Base-by-base conservation (phyloP, 2,329 filamentous ascomycete species). In the Phoma herbarum region DNA sequence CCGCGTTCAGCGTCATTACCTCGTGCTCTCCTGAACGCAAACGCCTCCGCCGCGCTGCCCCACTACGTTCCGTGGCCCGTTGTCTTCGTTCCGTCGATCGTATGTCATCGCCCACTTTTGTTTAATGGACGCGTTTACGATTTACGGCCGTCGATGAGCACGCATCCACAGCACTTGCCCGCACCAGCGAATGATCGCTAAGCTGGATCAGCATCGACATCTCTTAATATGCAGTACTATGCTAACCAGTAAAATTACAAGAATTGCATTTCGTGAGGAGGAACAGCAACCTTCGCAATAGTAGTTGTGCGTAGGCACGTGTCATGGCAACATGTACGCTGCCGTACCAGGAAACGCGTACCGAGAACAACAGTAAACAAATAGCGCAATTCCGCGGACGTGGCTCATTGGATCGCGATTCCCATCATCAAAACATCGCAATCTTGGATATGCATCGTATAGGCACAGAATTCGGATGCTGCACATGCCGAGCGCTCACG, bases 91-190 rank as follows among this genome's bases (percentile, higher is more conserved):
- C 23, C 41, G 55, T 58, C 55, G 55, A 58, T 58, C 44, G 49
- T 58, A 52, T 58, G 55, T 58, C 55, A 58, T 53, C 16, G 39
- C 16, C 44, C 55, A 49, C 55, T 53, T 52, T 53, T 51, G 42
- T 42, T 57, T 45, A 4, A 22, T 42, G 31, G 25, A 51, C 33
- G 46, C 31, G 33, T 28, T 20, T 20, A 20, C 35, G 18, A 39
- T 20, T 20, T 11, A 20, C 35, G 16, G 9, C 35, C n/a, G n/a
- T 20, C n/a, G 9, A 22, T 39, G 35, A 39, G 35, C 35, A 39
- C 35, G n/a, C 18, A 10, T 39, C n/a, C 10, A 39, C n/a, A 20
- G 1, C 3, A 39, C 11, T 3, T 11, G 18, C 9, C 35, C 18
- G n/a, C n/a, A 39, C 35, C 16, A 14, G 16, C 14, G 14, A 8